Conservation (phyloP, 768 basidiomycete species). For the Amylocystis lapponica region DNA sequence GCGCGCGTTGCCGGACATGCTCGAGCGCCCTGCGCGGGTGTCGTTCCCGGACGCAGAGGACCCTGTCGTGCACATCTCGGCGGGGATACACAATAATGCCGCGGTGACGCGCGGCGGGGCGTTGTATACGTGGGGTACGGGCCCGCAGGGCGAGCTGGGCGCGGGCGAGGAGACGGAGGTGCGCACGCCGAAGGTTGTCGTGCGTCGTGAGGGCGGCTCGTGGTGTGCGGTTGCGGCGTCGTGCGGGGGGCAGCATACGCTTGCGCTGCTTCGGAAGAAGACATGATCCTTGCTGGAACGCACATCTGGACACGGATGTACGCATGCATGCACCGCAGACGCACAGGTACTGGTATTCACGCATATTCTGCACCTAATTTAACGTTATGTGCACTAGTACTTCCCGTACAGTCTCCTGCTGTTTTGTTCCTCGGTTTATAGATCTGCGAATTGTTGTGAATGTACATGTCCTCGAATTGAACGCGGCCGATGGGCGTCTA, state of each 20-base stretch:
- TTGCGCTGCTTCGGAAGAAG: slow-evolving; percentile 69
- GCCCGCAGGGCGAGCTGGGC: slow-evolving; percentile 73
- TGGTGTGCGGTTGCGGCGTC: slow-evolving; percentile 63
- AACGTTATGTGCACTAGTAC: too few species aligned
- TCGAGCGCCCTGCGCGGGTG: slow-evolving; percentile 61
- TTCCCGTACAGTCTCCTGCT: too few species aligned
- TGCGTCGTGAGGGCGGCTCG: slow-evolving; percentile 65
- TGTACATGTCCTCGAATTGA: too few species aligned
- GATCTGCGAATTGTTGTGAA: too few species aligned
- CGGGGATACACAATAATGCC: slow-evolving; percentile 69
- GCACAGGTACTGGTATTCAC: too few species aligned
- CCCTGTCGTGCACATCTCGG: slow-evolving; percentile 58
- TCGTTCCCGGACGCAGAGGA: slow-evolving; percentile 60
- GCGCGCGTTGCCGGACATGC: slow-evolving; percentile 48
- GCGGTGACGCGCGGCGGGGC: slow-evolving; percentile 64
- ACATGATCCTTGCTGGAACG: too few species aligned
- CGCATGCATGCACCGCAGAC: too few species aligned
- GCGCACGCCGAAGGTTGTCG: slow-evolving; percentile 58
- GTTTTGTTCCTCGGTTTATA: too few species aligned
- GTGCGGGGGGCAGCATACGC: slow-evolving; percentile 76
- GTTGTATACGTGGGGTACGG: slow-evolving; percentile 73
- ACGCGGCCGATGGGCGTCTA: too few species aligned
- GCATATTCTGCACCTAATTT: too few species aligned
- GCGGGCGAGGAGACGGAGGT: slow-evolving; percentile 48
- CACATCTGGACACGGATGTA: too few species aligned